A percentile compares a stretch with the other conserved stretches of the same genome.
These are phyloP conservation scores for Fusarium circinatum DNA, from an alignment of 2,329 filamentous ascomycete genomes.

Conservation along the genomic window DNA sequence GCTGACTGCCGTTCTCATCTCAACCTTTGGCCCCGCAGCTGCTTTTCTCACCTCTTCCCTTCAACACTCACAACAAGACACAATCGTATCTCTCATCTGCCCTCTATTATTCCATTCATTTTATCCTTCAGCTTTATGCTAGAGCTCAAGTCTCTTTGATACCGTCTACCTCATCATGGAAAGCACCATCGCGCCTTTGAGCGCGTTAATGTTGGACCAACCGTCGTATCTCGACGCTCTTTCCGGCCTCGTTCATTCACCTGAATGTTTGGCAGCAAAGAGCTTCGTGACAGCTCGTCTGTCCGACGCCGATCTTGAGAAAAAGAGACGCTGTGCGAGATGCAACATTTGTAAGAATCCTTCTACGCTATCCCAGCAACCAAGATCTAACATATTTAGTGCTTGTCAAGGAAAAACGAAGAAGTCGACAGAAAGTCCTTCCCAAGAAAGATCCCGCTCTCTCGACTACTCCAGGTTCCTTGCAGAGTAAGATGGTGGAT, in stretches of 20 bases:
- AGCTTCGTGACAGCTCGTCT: neutral
- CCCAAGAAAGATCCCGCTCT: neutral
- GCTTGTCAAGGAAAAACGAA: neutral
- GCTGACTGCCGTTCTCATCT: too few relatives aligned
- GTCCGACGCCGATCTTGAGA: neutral
- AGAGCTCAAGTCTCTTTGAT: accelerated
- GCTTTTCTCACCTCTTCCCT: neutral
- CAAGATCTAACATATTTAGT: neutral
- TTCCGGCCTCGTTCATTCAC: neutral
- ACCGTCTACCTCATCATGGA: neutral
- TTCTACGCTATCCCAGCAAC: accelerated
- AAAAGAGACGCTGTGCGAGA: neutral
- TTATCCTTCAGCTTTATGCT: neutral
- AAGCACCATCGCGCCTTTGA: neutral
- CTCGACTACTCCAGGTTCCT: neutral
- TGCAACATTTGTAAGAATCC: neutral
- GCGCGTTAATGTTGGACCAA: neutral
- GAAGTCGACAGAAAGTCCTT: neutral
- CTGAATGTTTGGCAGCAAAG: neutral
- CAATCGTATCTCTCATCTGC: accelerated
- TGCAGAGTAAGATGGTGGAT: too few relatives aligned
- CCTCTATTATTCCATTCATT: neutral
- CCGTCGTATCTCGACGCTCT: neutral
- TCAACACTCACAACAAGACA: neutral
- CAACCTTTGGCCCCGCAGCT: neutral